These are phyloP conservation scores for Brassica hybrid DNA, from an alignment of 441 rosid species.

Conservation along the genomic window DNA sequence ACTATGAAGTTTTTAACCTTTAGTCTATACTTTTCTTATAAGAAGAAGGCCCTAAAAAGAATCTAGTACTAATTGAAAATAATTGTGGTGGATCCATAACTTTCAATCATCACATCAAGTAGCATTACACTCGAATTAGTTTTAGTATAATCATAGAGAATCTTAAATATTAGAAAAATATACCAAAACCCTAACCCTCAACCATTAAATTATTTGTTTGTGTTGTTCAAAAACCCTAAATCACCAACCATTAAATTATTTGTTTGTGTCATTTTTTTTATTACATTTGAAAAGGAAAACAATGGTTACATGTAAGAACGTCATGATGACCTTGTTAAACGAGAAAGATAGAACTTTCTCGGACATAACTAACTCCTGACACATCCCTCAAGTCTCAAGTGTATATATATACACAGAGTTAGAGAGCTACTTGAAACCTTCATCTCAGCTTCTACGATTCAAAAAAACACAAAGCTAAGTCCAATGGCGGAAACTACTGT, in stretches of 20 bases:
- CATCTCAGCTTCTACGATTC: not conserved
- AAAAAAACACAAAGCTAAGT: not conserved
- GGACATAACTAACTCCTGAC: slow-evolving; percentile 36
- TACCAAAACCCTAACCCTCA: not conserved
- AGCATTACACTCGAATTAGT: not conserved
- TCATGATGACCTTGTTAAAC: slow-evolving; percentile 32
- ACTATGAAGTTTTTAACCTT: not conserved
- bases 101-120: slow-evolving; percentile 1
- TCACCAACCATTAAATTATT: not conserved
- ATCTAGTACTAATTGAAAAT: slow-evolving; percentile 4
- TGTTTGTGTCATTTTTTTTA: not conserved
- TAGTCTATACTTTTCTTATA: not conserved
- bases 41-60: not conserved
- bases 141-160: not conserved
- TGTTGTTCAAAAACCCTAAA: too few relatives aligned
- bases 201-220: too few relatives aligned
- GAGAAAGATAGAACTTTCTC: slow-evolving; percentile 34
- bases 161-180: not conserved
- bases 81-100: not conserved
- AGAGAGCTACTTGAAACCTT: slow-evolving; percentile 3
- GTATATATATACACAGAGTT: slow-evolving; percentile 10
- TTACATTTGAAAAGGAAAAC: not conserved
- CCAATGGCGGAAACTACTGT: slow-evolving; percentile 40
- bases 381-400: slow-evolving; percentile 30
- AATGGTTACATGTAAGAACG: slow-evolving; percentile 26